These are phyloP conservation scores for Niveomyces coronatus DNA, from an alignment of 2,329 filamentous ascomycete species.

Conservation along the genomic window DNA sequence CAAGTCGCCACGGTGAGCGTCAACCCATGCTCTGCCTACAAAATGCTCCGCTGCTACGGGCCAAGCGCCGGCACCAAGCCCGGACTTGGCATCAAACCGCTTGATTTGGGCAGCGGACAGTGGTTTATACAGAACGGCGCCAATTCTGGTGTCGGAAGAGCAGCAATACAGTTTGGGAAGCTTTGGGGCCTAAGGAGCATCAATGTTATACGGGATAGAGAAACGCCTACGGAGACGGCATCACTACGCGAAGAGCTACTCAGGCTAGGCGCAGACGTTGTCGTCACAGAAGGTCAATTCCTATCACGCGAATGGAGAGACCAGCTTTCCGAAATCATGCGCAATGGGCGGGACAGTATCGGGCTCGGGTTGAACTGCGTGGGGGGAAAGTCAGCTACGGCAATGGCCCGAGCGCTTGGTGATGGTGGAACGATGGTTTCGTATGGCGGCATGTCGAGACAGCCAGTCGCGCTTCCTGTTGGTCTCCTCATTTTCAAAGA, in stretches of 20 bases:
- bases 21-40: conserved; percentile 90
- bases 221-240: conserved; percentile 53
- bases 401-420: conserved; percentile 64
- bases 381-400: conserved; percentile 73
- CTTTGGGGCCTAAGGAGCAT: conserved; percentile 87
- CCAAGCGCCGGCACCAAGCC: conserved; percentile 34
- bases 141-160: conserved; percentile 84
- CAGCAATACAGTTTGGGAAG: conserved; percentile 77
- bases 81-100: conserved; percentile 34
- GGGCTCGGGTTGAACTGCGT: conserved; percentile 86
- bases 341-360: conserved; percentile 60
- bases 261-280: conserved; percentile 45
- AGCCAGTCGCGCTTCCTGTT: conserved; percentile 72
- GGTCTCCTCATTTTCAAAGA: conserved; percentile 90
- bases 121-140: conserved; percentile 98
- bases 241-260: conserved; percentile 41
- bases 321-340: conserved; percentile 53
- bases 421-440: conserved; percentile 70
- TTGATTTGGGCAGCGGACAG: conserved; percentile 47
- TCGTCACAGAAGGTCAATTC: conserved; percentile 47
- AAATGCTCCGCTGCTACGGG: conserved; percentile 78
- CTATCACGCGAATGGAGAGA: conserved; percentile 50
- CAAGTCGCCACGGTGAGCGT: conserved; percentile 85
- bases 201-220: conserved; percentile 73
- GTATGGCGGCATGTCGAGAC: conserved; percentile 89